Conservation (phyloP, 495 filamentous ascomycete genomes). For the Elaphomyces granulatus region DNA sequence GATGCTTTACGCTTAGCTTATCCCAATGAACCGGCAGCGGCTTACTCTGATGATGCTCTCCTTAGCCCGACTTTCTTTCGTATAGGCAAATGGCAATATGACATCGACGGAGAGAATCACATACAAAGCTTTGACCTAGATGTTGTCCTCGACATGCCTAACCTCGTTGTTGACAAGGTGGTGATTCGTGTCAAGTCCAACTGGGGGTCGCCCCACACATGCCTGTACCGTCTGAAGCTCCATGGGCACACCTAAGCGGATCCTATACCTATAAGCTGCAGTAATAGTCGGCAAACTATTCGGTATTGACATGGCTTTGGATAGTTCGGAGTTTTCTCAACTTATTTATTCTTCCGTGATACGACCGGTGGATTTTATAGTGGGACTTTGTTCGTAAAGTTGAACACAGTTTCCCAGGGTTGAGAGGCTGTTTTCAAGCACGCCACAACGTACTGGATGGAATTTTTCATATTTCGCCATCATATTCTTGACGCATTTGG, state of each 20-base stretch:
- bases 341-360: too few species aligned
- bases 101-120: constrained; percentile 19
- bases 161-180: constrained; percentile 26
- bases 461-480: too few species aligned
- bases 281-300: too few species aligned
- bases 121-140: constrained; percentile 25
- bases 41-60: constrained; percentile 22
- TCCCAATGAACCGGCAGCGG: constrained; percentile 11
- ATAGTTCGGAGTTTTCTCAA: too few species aligned
- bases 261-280: too few species aligned
- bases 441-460: too few species aligned
- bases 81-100: constrained; percentile 31
- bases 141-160: constrained; percentile 22
- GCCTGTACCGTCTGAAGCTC: constrained; percentile 33
- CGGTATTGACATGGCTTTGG: too few species aligned
- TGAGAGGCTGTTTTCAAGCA: too few species aligned
- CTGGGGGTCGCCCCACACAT: constrained; percentile 33
- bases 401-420: too few species aligned
- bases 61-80: constrained; percentile 28
- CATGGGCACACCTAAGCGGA: constrained; percentile 28
- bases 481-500: too few species aligned
- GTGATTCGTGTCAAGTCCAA: constrained; percentile 33
- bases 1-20: constrained; percentile 18
- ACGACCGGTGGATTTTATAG: too few species aligned
- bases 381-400: too few species aligned